phyloP scores from a whole-genome alignment of 768 basidiomycete species.

The Termitomyces sp. region DNA sequence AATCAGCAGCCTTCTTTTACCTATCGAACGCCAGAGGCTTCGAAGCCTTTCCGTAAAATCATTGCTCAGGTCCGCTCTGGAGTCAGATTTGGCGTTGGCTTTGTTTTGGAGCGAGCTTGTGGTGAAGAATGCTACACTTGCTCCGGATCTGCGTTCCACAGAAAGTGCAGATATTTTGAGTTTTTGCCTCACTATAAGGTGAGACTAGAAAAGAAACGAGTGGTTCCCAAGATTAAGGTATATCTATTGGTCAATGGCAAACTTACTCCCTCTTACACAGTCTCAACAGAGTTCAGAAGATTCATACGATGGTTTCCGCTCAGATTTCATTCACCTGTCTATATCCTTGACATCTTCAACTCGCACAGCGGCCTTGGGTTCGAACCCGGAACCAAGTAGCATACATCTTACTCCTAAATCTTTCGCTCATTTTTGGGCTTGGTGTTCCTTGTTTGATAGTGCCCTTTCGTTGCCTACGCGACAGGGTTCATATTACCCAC shows the following conservation, averaged over 20 bases:
- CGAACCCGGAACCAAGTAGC: constrained; percentile 48
- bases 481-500: constrained; percentile 80
- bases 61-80: constrained; percentile 84
- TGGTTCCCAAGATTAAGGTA: constrained; percentile 45
- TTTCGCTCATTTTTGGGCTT: constrained; percentile 88
- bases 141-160: constrained; percentile 58
- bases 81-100: constrained; percentile 83
- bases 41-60: constrained; percentile 55
- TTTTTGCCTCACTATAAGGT: constrained; percentile 83
- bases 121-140: constrained; percentile 63
- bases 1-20: constrained; percentile 13
- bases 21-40: constrained; percentile 14
- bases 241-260: constrained; percentile 26
- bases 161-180: constrained; percentile 75
- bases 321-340: constrained; percentile 91
- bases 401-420: constrained; percentile 83
- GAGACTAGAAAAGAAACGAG: constrained; percentile 48
- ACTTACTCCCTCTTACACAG: not conserved
- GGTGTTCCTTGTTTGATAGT: constrained; percentile 86
- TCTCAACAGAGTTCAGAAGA: constrained; percentile 47
- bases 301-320: constrained; percentile 86
- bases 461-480: constrained; percentile 79
- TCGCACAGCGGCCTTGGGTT: constrained; percentile 16
- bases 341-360: constrained; percentile 76
- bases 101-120: constrained; percentile 81